These are phyloP conservation scores for Lobosporangium transversale DNA, from an alignment of 192 early-diverging fungal genomes.

Conservation along the genomic window DNA sequence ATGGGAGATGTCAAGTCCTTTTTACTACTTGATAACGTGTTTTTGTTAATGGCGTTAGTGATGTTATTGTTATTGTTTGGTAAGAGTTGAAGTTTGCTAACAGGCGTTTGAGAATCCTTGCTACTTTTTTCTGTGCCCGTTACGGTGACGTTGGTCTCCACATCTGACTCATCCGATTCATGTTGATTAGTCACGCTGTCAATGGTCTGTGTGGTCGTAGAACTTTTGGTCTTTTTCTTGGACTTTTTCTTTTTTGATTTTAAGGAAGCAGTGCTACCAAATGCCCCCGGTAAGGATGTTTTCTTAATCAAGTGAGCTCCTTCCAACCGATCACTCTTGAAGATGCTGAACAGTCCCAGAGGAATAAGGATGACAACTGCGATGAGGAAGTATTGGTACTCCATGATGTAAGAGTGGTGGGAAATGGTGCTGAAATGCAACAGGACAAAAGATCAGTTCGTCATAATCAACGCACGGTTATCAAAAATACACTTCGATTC, in stretches of 20 bases:
- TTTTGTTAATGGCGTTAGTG: too few species aligned
- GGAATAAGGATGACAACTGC: conserved; percentile 40
- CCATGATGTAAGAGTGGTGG: conserved; percentile 15
- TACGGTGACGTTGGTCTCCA: conserved; percentile 1
- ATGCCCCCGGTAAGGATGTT: conserved; percentile 31
- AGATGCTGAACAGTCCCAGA: conserved; percentile 27
- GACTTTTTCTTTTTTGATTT: conserved; percentile 51
- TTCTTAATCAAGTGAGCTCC: conserved; percentile 8
- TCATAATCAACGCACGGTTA: background rate
- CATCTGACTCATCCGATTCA: conserved; percentile 39
- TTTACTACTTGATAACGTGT: background rate
- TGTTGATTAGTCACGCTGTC: background rate
- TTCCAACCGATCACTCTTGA: conserved; percentile 18
- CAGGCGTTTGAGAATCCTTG: too few species aligned
- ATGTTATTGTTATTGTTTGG: too few species aligned
- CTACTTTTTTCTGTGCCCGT: background rate
- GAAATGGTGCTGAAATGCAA: background rate
- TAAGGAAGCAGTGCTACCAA: conserved; percentile 9
- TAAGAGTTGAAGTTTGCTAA: too few species aligned
- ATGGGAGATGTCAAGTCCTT: too few species aligned
- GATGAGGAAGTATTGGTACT: conserved; percentile 45
- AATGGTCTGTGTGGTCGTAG: background rate
- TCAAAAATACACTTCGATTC: background rate
- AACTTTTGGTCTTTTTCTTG: conserved; percentile 38
- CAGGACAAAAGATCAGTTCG: background rate